phyloP scores from a whole-genome alignment of 768 basidiomycete genomes.

The Boletus subparvulus region DNA sequence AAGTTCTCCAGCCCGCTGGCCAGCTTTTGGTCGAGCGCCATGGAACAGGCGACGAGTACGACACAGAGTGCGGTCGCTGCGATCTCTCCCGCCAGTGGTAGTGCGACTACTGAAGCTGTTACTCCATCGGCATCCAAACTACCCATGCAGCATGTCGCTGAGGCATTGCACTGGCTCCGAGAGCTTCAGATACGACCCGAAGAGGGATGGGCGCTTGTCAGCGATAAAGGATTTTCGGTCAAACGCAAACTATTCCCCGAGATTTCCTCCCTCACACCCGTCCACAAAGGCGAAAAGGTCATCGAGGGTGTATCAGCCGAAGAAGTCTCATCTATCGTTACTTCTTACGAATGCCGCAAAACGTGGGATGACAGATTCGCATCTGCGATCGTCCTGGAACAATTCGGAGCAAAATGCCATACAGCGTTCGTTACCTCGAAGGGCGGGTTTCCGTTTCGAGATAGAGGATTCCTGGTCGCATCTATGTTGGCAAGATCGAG shows the following conservation, averaged over 20 bases:
- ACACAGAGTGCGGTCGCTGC: constrained; percentile 80
- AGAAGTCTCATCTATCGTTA: constrained; percentile 76
- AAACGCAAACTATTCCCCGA: constrained; percentile 74
- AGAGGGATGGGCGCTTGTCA: constrained; percentile 73
- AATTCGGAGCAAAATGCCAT: constrained; percentile 70
- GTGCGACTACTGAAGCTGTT: constrained; percentile 37
- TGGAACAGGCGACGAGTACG: constrained; percentile 70
- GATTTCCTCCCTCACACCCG: constrained; percentile 76
- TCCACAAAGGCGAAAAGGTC: constrained; percentile 87
- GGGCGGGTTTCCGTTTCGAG: constrained; percentile 86
- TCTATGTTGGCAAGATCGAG: constrained; percentile 66
- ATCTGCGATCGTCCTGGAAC: constrained; percentile 64
- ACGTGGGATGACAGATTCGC: constrained; percentile 89
- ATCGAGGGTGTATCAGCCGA: constrained; percentile 93
- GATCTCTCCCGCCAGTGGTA: constrained; percentile 54
- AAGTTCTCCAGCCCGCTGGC: constrained; percentile 67
- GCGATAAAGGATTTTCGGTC: constrained; percentile 73
- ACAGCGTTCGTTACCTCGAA: constrained; percentile 74
- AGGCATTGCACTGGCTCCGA: constrained; percentile 79
- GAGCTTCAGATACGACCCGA: constrained; percentile 60
- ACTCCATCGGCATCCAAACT: constrained; percentile 55
- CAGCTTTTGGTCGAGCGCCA: constrained; percentile 70
- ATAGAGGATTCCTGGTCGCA: constrained; percentile 82
- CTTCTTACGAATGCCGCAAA: constrained; percentile 67
- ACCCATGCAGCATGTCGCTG: constrained; percentile 80